Conservation (phyloP, 805 yeast genomes). For the Candida endomychidarum region DNA sequence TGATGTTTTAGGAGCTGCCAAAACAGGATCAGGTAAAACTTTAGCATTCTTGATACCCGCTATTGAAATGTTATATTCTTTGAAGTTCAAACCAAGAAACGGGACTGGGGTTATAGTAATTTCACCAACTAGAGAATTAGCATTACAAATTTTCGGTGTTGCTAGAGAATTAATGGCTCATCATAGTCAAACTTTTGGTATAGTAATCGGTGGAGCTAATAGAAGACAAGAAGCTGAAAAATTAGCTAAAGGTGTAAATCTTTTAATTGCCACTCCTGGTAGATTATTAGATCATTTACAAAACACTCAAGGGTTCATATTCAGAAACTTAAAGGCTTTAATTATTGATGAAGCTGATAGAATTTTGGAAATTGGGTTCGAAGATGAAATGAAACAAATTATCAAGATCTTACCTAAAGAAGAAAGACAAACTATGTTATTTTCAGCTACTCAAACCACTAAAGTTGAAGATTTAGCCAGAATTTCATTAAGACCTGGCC, state of each 20-base stretch:
- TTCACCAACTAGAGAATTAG: slow-evolving; percentile 97
- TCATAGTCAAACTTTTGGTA: slow-evolving; percentile 92
- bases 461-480: slow-evolving; percentile 98
- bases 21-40: slow-evolving; percentile 98
- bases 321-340: slow-evolving; percentile 90
- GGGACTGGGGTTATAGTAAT: slow-evolving; percentile 97
- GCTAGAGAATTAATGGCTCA: slow-evolving; percentile 89
- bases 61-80: slow-evolving; percentile 82
- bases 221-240: slow-evolving; percentile 97
- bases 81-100: slow-evolving; percentile 94
- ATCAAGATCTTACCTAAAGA: slow-evolving; percentile 89
- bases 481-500: slow-evolving; percentile 91
- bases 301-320: slow-evolving; percentile 90
- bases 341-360: slow-evolving; percentile 98
- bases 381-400: slow-evolving; percentile 98
- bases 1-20: slow-evolving; percentile 99
- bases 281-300: slow-evolving; percentile 94
- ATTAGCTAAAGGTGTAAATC: slow-evolving; percentile 87
- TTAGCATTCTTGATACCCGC: slow-evolving; percentile 95
- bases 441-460: slow-evolving; percentile 99
- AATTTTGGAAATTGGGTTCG: slow-evolving; percentile 95
- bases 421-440: slow-evolving; percentile 93
- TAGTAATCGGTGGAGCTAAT: slow-evolving; percentile 98
- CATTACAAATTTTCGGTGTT: slow-evolving; percentile 96
- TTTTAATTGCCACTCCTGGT: slow-evolving; percentile 96